Evolutionary conservation across 352 stramenopile species (phyloP), one percentile per base, ranked within the genome.

Genomic region (Plasmopara viticola): DNA sequence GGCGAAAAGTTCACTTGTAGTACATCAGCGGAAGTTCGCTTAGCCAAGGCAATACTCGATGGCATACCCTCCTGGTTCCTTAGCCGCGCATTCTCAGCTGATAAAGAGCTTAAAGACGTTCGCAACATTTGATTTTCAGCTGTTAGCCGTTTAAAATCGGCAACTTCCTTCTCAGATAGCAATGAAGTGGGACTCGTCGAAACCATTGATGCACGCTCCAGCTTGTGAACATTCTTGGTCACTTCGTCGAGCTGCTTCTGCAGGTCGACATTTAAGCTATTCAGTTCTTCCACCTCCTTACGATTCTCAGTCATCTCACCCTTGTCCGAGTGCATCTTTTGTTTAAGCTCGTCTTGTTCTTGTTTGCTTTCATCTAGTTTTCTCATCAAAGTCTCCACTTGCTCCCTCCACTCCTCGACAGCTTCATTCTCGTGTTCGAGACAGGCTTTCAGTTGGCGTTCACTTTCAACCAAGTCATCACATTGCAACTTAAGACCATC

Each of bases 71-170:
- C 76, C 34, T 82, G 58, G 39, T 60, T 79, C 5, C 72, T 66
- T 13, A 90, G 47, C 6, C 74, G 65, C 2, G 63, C 48, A 42
- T 87, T 90, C 48, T 90, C 78, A 5, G 70, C 72, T 6, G 69
- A 68, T 1, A 90, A 48, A 12, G 78, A 75, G 28, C 72, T 72
- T 35, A 86, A 59, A 7, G 63, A 74, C 5, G 57, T 51, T 6
- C 74, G 72, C 34, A 90, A 66, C 6, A 72, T 72, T 47, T 85
- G 70, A 54, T 86, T 70, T 52, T 90, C 78, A 25, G 83, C 45
- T 53, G 58, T 64, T 9, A 64, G 49, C n/a, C 65, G 65, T 48
- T 68, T 68, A 0, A 62, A 67, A 41, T 70, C 55, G 30, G 55
- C 31, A 20, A 49, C 28, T 34, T 70, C 58, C 45, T 69, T 69